Conservation (phyloP, 441 rosid species). For the Pelargonium australe region DNA sequence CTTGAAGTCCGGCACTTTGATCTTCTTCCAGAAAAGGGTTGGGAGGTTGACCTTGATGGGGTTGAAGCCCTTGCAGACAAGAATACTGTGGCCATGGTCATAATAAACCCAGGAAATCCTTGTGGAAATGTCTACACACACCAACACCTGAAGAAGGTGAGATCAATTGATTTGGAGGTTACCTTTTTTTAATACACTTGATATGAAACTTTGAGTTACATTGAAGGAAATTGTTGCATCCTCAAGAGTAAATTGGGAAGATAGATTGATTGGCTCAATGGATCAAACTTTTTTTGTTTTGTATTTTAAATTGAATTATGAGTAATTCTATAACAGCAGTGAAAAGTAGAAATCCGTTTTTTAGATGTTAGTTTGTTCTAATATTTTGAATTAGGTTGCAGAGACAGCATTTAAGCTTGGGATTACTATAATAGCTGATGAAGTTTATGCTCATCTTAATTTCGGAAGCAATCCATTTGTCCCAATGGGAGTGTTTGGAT, state of each 20-base stretch:
- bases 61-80: constrained; percentile 47
- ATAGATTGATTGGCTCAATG: no score
- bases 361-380: not conserved
- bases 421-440: constrained; percentile 35
- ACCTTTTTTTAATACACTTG: no score
- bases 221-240: no score
- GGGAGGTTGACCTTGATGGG: constrained; percentile 45
- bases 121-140: constrained; percentile 27
- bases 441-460: constrained; percentile 32
- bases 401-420: constrained; percentile 44
- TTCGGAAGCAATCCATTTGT: constrained; percentile 22
- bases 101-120: constrained; percentile 39
- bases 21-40: constrained; percentile 42
- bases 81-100: constrained; percentile 39
- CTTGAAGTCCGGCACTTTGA: constrained; percentile 38
- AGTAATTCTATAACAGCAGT: no score
- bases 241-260: no score
- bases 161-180: no score
- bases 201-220: no score
- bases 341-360: not conserved
- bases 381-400: constrained; percentile 28
- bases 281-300: no score
- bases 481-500: constrained; percentile 43
- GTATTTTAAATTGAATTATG: no score
- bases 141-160: constrained; percentile 27